A percentile compares a stretch with the other conserved stretches of the same genome.
Evolutionary conservation across 148 eudicot genomes (phyloP).

Genomic region (Dysphania ambrosioides): DNA sequence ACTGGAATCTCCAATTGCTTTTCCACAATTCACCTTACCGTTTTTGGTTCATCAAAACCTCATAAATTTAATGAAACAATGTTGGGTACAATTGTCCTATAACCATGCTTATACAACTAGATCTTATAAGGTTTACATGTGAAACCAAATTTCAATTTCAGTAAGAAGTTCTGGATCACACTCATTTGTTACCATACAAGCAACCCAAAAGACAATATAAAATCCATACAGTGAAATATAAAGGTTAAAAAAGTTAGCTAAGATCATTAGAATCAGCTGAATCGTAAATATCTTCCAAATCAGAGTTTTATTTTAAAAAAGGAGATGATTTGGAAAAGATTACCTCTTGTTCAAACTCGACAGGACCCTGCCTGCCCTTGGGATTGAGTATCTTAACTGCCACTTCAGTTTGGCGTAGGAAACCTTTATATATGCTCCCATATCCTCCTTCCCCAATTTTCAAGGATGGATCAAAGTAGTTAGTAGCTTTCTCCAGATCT

Average conservation of each 20-base stretch:
- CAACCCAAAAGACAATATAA: background rate
- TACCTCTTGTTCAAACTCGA: slow-evolving; percentile 88
- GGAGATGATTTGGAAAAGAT: background rate
- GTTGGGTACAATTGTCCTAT: background rate
- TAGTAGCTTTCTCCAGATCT: slow-evolving; percentile 73
- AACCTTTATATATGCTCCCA: slow-evolving; percentile 61
- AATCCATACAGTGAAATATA: background rate
- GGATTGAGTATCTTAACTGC: slow-evolving; percentile 70
- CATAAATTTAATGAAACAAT: background rate
- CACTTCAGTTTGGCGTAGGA: slow-evolving; percentile 65
- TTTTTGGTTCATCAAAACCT: too few relatives aligned
- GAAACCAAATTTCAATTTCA: background rate
- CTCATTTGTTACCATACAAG: background rate
- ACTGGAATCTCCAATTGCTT: too few relatives aligned
- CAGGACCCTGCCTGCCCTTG: slow-evolving; percentile 58
- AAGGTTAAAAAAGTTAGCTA: background rate
- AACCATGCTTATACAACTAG: background rate
- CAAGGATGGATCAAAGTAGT: slow-evolving; percentile 45
- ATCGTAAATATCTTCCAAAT: background rate
- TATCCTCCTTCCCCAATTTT: slow-evolving; percentile 89
- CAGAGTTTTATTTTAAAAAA: background rate
- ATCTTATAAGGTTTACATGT: background rate
- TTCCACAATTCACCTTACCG: too few relatives aligned
- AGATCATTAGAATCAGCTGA: background rate
- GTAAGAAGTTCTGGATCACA: background rate